These are phyloP conservation scores for Ceratobasidium sp. DNA, from an alignment of 1,284 basidiomycete genomes.

Conservation along the genomic window DNA sequence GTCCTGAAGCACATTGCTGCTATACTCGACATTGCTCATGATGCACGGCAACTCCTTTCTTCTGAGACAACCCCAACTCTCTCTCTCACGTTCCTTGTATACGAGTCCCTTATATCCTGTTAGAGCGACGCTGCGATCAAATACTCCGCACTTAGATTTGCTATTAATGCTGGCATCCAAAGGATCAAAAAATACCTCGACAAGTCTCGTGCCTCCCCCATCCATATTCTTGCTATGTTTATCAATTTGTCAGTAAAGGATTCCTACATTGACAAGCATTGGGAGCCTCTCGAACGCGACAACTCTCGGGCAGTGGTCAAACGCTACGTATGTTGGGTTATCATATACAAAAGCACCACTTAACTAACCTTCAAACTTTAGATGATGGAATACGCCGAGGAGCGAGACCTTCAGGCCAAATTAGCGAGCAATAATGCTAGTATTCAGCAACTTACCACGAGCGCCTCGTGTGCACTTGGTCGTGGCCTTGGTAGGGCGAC, in stretches of 20 bases:
- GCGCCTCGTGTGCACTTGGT: no score
- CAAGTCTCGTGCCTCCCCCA: constrained; percentile 13
- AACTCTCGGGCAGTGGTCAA: not conserved
- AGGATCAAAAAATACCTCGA: constrained; percentile 15
- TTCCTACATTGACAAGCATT: constrained; percentile 11
- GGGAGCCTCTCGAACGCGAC: not conserved
- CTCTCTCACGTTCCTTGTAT: constrained; percentile 35
- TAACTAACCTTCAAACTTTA: not conserved
- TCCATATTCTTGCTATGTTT: constrained; percentile 22
- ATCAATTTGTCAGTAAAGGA: constrained; percentile 12
- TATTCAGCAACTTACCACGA: no score
- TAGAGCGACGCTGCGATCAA: not conserved
- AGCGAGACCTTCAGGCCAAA: not conserved
- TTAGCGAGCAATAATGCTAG: no score
- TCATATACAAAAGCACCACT: not conserved
- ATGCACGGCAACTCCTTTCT: constrained; percentile 36
- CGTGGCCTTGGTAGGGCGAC: no score
- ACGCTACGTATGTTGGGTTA: not conserved
- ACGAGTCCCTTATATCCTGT: constrained; percentile 25
- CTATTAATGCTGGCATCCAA: constrained; percentile 1
- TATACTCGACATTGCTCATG: constrained; percentile 36
- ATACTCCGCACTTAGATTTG: constrained; percentile 9
- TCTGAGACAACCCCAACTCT: constrained; percentile 38
- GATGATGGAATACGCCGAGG: not conserved
- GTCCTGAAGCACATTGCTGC: constrained; percentile 22